Evolutionary conservation across 139 green algal species (phyloP).

Genomic region (Tetradesmus lagerheimii): DNA sequence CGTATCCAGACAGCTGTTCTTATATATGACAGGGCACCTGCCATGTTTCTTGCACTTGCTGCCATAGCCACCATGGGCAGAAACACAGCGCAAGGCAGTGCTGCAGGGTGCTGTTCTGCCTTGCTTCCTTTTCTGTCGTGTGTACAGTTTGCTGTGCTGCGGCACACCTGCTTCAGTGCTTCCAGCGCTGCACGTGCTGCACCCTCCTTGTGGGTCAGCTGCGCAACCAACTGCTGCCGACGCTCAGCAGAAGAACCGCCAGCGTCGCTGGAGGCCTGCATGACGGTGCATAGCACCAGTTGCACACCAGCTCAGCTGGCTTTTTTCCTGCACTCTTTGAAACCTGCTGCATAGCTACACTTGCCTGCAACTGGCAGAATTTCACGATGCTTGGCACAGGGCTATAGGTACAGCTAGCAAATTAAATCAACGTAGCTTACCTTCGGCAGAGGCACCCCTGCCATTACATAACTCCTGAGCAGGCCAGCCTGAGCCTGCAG

Average conservation of each 20-base stretch:
- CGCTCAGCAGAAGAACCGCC: background rate
- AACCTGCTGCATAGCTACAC: too few species aligned
- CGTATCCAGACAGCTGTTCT: too few species aligned
- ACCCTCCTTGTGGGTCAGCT: constrained; percentile 46
- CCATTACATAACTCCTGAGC: constrained; percentile 14
- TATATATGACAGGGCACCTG: too few species aligned
- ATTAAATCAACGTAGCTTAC: background rate
- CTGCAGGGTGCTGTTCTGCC: background rate
- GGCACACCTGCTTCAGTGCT: constrained; percentile 46
- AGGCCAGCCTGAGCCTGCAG: constrained; percentile 27
- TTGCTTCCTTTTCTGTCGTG: background rate
- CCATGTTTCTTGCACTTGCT: too few species aligned
- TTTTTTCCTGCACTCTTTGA: too few species aligned
- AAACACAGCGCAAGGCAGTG: too few species aligned
- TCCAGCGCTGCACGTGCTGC: constrained; percentile 50
- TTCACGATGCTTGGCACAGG: too few species aligned
- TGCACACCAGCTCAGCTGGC: too few species aligned
- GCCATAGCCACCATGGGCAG: too few species aligned
- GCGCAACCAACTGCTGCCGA: constrained; percentile 39
- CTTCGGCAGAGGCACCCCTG: constrained; percentile 23
- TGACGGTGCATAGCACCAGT: background rate
- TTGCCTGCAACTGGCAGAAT: too few species aligned
- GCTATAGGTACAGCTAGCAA: too few species aligned
- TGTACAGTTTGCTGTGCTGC: background rate
- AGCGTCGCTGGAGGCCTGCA: background rate